Percentiles rank a stretch among this genome's conserved stretches.
These are phyloP conservation scores for Amylostereum areolatum DNA, from an alignment of 1,284 basidiomycete genomes.

Conservation along the genomic window DNA sequence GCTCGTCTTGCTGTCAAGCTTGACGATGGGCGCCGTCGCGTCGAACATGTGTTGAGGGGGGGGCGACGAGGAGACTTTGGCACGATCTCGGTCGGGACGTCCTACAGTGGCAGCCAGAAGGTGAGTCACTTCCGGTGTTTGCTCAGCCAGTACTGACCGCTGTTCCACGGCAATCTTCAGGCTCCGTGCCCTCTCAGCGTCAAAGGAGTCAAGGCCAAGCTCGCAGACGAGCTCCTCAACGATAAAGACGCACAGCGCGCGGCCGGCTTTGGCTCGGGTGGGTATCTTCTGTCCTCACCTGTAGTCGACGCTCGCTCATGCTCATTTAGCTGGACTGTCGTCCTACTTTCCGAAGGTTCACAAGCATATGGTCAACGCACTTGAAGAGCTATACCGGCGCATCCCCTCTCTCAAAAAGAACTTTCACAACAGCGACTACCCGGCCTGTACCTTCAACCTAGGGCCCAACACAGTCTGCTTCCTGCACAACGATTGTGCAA, in stretches of 20 bases:
- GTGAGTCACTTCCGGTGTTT: background rate
- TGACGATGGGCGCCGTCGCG: background rate
- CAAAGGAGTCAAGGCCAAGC: background rate
- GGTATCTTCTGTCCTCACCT: background rate
- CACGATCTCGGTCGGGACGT: background rate
- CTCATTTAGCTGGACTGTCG: background rate
- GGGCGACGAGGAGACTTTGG: background rate
- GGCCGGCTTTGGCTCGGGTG: background rate
- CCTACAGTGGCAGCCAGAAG: slow-evolving; percentile 1
- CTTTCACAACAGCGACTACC: slow-evolving; percentile 12
- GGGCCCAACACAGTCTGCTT: slow-evolving; percentile 8
- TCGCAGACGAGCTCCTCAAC: background rate
- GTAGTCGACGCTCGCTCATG: no score
- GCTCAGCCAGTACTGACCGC: background rate
- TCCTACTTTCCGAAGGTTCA: background rate
- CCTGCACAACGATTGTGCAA: slow-evolving; percentile 15
- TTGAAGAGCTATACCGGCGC: background rate
- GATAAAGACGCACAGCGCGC: background rate
- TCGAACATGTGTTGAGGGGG: background rate
- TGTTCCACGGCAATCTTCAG: background rate
- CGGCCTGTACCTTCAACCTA: slow-evolving; percentile 16
- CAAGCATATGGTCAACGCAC: background rate
- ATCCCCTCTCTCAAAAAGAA: background rate
- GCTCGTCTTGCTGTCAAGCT: background rate
- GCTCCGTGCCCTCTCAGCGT: background rate